phyloP scores from a whole-genome alignment of 148 eudicot genomes.

The Cornus florida region DNA sequence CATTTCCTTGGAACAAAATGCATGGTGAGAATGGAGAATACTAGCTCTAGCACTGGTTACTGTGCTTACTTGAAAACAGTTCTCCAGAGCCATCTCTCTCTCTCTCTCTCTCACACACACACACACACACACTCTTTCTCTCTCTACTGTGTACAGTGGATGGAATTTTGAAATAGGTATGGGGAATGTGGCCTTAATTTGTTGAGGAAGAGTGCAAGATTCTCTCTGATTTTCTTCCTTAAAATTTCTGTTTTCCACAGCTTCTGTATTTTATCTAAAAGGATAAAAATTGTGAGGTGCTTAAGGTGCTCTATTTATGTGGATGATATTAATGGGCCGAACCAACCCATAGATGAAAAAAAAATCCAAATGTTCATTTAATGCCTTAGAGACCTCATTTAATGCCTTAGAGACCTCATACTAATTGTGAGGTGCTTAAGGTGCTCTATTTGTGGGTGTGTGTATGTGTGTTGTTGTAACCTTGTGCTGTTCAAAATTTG shows the following conservation, averaged over 20 bases:
- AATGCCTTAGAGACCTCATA: too few relatives aligned
- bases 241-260: background rate
- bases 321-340: background rate
- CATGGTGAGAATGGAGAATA: conserved; percentile 4
- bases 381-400: too few relatives aligned
- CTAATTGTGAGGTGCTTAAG: too few relatives aligned
- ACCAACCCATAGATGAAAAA: background rate
- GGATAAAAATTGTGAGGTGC: conserved; percentile 13
- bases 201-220: background rate
- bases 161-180: background rate
- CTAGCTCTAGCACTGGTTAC: conserved; percentile 20
- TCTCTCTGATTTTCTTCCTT: background rate
- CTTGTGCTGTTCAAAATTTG: too few relatives aligned
- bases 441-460: too few relatives aligned
- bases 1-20: conserved; percentile 15
- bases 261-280: background rate
- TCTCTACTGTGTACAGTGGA: background rate
- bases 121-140: background rate
- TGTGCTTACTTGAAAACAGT: conserved; percentile 29
- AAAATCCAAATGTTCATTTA: background rate
- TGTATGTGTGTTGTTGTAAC: too few relatives aligned
- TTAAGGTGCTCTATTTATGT: background rate
- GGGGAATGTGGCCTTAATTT: conserved; percentile 4
- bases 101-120: conserved; percentile 2
- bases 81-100: conserved; percentile 16